Conservation (phyloP, 202 grass and related monocot genomes). For the Setaria italica region DNA sequence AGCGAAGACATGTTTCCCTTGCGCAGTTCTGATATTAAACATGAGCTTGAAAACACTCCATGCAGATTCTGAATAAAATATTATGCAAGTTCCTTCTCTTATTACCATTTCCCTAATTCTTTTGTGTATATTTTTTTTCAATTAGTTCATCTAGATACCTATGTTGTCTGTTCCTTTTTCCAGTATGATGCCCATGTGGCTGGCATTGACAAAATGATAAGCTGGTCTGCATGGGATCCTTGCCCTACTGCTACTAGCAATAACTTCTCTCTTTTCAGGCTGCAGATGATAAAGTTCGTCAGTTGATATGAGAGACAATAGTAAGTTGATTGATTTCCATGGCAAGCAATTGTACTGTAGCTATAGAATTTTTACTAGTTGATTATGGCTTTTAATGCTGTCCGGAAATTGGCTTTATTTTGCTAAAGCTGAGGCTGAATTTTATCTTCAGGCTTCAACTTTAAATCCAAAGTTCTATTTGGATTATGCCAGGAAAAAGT, state of each 20-base stretch:
- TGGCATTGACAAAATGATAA: conserved; percentile 17
- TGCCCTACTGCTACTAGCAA: neutral
- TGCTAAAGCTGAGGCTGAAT: neutral
- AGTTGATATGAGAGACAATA: neutral
- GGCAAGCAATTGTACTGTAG: neutral
- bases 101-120: neutral
- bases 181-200: conserved; percentile 19
- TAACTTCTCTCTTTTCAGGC: conserved; percentile 10
- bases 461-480: neutral
- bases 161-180: neutral
- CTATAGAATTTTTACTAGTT: neutral
- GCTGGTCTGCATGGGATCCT: neutral
- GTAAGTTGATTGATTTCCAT: neutral
- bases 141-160: neutral
- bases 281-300: conserved; percentile 1
- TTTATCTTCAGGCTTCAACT: neutral
- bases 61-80: neutral
- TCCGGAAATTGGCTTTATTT: neutral
- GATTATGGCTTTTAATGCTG: neutral
- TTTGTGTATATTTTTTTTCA: neutral
- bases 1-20: neutral
- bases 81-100: neutral
- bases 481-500: conserved; percentile 23
- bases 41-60: neutral
- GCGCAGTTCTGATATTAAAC: neutral